Base-by-base conservation (phyloP, 176 grass and related monocot species). In the Avena atlantica region DNA sequence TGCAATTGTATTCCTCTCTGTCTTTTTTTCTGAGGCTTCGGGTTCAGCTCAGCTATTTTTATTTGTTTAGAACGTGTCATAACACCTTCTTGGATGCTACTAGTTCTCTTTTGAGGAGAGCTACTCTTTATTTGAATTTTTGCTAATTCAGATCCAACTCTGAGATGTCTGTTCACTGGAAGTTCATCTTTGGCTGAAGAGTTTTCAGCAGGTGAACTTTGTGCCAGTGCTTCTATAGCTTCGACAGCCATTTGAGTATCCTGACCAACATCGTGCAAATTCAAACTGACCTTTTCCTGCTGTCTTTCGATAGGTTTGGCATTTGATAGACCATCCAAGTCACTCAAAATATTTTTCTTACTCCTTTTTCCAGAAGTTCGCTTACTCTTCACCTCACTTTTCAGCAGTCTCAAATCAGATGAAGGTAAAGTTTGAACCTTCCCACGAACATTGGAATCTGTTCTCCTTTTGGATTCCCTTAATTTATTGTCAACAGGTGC, bases 171-270 rank as follows among this genome's bases (percentile, higher is more conserved):
- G 52, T 84, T 70, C 44, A 63, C 29, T 61, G 23, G 50, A 82
- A 86, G 25, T 82, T 74, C 62, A 84, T 27, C 88, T 88, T 88
- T 76, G 50, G 52, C 57, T 51, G 51, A 71, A 37, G 85, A 74
- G 74, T 37, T 75, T 91, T 86, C 86, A 88, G 82, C 58, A 87
- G 90, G 81, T 69, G 85, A 90, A 78, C 64, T 75, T 89, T 92
- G 88, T 51, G 84, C 71, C 84, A 95, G 51, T 44, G 78, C 84
- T 72, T 98, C 91, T 62, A 98, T 94, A 83, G 88, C 93, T 95
- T 95, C 93, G 25, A 79, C 68, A 89, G 93, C 93, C 86, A 95
- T 91, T 88, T 98, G 96, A 72, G 93, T 95, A 88, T 98, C 91
- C 70, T 87, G 89, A 65, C 91, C 93, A 88, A 93, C 83, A 89